Conservation (phyloP, 2,329 filamentous ascomycete species). For the Elsinoe ampelina region DNA sequence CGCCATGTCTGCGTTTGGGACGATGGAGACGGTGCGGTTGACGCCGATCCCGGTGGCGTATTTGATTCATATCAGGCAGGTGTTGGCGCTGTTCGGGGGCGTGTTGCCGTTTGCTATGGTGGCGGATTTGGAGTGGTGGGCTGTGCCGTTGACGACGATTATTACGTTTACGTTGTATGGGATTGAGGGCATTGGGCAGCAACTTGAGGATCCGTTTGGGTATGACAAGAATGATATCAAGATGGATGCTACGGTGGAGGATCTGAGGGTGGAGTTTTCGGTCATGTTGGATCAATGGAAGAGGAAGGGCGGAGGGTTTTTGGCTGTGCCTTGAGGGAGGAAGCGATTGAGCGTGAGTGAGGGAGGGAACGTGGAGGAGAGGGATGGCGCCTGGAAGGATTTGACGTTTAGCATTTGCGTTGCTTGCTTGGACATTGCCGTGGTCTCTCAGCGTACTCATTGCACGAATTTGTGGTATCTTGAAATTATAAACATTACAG, state of each 20-base stretch:
- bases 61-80: constrained; percentile 56
- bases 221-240: constrained; percentile 59
- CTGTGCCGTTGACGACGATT: constrained; percentile 48
- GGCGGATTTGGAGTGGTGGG: constrained; percentile 54
- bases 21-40: constrained; percentile 57
- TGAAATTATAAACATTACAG: background rate
- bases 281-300: constrained; percentile 17
- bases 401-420: background rate
- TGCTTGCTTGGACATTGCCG: background rate
- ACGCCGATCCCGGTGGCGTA: constrained; percentile 57
- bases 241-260: constrained; percentile 56
- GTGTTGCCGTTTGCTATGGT: constrained; percentile 57
- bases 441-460: background rate
- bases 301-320: constrained; percentile 12
- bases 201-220: constrained; percentile 58
- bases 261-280: constrained; percentile 34
- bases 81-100: constrained; percentile 50
- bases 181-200: constrained; percentile 53
- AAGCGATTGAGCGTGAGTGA: background rate
- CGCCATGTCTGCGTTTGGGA: constrained; percentile 50
- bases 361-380: background rate
- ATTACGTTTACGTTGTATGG: constrained; percentile 57
- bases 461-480: background rate
- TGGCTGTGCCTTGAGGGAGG: background rate
- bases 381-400: background rate